Conservation (phyloP, 257 asterid genomes). For the Scutellaria galericulata region DNA sequence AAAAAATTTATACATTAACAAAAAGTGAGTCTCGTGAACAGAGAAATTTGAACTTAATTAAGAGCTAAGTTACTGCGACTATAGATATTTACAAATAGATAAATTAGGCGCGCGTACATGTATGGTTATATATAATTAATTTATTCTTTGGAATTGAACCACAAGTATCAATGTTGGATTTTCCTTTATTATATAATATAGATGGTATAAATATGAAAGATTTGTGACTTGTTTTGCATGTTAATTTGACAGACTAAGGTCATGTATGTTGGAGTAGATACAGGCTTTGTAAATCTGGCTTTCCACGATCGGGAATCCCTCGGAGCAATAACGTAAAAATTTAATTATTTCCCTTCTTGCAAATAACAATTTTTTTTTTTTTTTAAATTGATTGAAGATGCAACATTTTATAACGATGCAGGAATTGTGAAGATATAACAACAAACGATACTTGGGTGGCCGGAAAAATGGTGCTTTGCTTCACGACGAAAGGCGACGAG, state of each 20-base stretch:
- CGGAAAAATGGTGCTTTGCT: conserved; percentile 51
- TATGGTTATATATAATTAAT: too few species aligned
- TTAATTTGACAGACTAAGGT: conserved; percentile 40
- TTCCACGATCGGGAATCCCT: not conserved
- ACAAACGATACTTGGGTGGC: conserved; percentile 39
- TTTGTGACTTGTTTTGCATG: too few species aligned
- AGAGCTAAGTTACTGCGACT: too few species aligned
- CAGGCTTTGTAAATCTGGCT: conserved; percentile 31
- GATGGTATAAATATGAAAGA: not conserved
- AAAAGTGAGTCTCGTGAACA: too few species aligned
- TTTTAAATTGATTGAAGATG: not conserved
- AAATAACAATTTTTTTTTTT: not conserved
- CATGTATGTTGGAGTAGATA: conserved; percentile 38
- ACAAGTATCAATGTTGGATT: not conserved
- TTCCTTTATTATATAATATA: not conserved
- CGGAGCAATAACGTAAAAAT: not conserved
- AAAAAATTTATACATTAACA: too few species aligned
- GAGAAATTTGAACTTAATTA: too few species aligned
- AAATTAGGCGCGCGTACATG: too few species aligned
- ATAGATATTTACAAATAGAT: too few species aligned
- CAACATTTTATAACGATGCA: conserved; percentile 11
- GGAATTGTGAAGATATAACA: conserved; percentile 39
- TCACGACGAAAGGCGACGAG: not conserved
- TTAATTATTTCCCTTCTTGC: not conserved
- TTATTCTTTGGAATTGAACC: too few species aligned